Evolutionary conservation across 208 protist species (phyloP).

Genomic region (Leishmania tarentolae): DNA sequence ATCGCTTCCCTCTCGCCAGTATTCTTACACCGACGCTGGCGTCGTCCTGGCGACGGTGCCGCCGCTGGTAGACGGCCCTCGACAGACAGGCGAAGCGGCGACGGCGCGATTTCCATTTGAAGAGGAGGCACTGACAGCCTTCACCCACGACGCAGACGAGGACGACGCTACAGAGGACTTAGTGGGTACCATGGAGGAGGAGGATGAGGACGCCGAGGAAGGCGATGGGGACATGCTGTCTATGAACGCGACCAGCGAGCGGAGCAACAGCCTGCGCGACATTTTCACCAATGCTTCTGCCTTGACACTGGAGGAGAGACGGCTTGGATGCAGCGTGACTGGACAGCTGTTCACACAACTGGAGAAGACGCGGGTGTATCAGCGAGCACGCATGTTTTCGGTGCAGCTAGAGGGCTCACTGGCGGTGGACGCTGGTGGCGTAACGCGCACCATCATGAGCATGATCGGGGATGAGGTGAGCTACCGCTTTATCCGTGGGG

Average conservation of each 20-base stretch:
- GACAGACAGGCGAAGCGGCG: background rate
- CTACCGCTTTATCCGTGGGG: slow-evolving; percentile 53
- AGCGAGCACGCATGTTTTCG: slow-evolving; percentile 79
- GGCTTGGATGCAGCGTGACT: slow-evolving; percentile 34
- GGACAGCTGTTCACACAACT: slow-evolving; percentile 81
- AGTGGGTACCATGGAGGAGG: slow-evolving; percentile 10
- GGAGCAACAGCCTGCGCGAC: slow-evolving; percentile 11
- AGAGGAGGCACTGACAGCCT: background rate
- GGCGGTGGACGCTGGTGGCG: slow-evolving; percentile 77
- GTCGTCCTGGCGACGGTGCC: background rate
- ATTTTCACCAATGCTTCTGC: slow-evolving; percentile 6
- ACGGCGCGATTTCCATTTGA: background rate
- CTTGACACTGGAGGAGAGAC: slow-evolving; percentile 10
- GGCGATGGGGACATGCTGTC: background rate
- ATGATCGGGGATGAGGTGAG: slow-evolving; percentile 88
- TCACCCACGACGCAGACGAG: background rate
- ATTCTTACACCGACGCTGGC: background rate
- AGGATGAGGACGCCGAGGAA: slow-evolving; percentile 16
- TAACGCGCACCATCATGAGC: slow-evolving; percentile 83
- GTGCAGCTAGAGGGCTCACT: slow-evolving; percentile 67
- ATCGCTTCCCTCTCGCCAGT: background rate
- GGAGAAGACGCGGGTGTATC: slow-evolving; percentile 63
- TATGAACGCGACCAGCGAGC: background rate
- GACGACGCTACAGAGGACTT: slow-evolving; percentile 15
- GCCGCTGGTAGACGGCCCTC: background rate